phyloP scores from a whole-genome alignment of 441 rosid genomes.

The Daphne laureola region DNA sequence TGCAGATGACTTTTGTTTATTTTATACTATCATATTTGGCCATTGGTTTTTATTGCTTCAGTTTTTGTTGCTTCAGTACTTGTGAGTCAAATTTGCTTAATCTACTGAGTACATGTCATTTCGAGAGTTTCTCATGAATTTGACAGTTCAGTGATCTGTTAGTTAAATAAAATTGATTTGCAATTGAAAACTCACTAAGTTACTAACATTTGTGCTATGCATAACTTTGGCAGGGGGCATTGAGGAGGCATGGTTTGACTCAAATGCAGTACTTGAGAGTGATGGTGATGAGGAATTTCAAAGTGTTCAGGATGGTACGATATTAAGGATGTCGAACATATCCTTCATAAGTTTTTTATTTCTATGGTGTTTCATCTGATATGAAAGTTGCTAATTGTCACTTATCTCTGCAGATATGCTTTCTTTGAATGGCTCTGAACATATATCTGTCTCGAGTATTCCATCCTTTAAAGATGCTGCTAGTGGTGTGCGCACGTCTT shows the following conservation, averaged over 20 bases:
- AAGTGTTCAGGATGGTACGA: constrained; percentile 73
- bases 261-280: constrained; percentile 49
- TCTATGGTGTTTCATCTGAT: constrained; percentile 8
- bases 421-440: constrained; percentile 55
- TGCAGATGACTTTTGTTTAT: no score
- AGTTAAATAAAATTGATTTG: no score
- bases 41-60: no score
- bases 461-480: constrained; percentile 30
- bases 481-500: constrained; percentile 26
- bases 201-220: background rate
- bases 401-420: constrained; percentile 38
- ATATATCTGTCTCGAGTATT: constrained; percentile 36
- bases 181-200: no score
- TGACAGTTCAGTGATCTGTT: no score
- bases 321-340: constrained; percentile 10
- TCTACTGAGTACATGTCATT: no score
- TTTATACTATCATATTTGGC: no score
- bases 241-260: constrained; percentile 77
- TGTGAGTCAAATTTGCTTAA: no score
- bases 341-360: background rate
- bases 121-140: no score
- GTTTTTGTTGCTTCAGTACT: no score
- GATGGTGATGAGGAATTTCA: constrained; percentile 76
- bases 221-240: constrained; percentile 37
- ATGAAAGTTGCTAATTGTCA: constrained; percentile 9